A percentile compares a stretch with the other conserved stretches of the same genome.
phyloP scores from a whole-genome alignment of 2,329 filamentous ascomycete species.

The Colletotrichum tabaci region DNA sequence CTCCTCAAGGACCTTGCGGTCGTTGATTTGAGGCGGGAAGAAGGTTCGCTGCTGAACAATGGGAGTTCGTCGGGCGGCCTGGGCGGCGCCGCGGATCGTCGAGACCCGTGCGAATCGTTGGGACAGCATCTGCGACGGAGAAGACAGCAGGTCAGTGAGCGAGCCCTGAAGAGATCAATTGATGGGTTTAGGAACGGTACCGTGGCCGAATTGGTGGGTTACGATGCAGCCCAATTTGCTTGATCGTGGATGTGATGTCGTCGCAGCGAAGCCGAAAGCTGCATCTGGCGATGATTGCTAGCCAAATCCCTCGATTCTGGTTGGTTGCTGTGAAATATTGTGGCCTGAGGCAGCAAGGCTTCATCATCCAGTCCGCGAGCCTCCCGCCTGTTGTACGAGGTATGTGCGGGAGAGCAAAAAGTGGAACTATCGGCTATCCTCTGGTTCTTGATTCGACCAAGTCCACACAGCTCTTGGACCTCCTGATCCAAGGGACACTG shows the following conservation, averaged over 20 bases:
- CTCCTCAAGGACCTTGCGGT: conserved; percentile 63
- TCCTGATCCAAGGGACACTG: conserved; percentile 8
- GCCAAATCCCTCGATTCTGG: conserved; percentile 43
- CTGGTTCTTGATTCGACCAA: background rate
- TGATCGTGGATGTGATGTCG: conserved; percentile 44
- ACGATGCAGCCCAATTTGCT: conserved; percentile 51
- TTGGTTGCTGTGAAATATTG: conserved; percentile 25
- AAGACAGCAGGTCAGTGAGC: background rate
- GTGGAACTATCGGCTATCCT: background rate
- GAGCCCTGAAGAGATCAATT: background rate
- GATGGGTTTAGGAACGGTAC: conserved; percentile 44
- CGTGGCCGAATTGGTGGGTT: conserved; percentile 52
- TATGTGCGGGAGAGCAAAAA: background rate
- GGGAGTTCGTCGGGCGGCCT: conserved; percentile 65
- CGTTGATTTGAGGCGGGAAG: conserved; percentile 65
- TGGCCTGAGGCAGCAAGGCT: conserved; percentile 54
- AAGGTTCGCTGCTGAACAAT: conserved; percentile 71
- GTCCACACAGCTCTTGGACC: background rate
- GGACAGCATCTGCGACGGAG: conserved; percentile 69
- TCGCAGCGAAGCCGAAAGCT: conserved; percentile 39
- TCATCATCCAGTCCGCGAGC: background rate
- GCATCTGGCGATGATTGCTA: conserved; percentile 43
- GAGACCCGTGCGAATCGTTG: conserved; percentile 70
- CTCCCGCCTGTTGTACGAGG: background rate
- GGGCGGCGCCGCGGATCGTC: conserved; percentile 60